These are phyloP conservation scores for Maudiozyma saulgeensis DNA, from an alignment of 805 yeast genomes.

Conservation along the genomic window DNA sequence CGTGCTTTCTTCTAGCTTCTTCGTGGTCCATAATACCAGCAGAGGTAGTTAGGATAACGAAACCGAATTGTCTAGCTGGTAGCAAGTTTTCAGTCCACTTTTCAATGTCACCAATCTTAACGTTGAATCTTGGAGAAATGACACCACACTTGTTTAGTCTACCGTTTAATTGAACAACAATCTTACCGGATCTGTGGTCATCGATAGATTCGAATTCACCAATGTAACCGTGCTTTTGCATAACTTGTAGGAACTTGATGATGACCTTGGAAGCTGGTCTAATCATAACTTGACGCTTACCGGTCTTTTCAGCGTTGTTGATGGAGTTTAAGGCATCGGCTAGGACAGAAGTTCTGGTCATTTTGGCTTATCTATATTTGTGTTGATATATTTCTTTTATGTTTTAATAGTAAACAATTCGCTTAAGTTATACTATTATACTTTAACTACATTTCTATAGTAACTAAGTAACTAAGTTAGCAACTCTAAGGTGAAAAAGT, in stretches of 20 bases:
- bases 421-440: too few species aligned
- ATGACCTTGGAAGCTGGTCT: constrained; percentile 98
- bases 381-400: neutral
- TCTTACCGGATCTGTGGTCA: constrained; percentile 98
- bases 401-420: too few species aligned
- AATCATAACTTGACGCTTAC: constrained; percentile 96
- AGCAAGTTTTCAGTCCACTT: constrained; percentile 96
- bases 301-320: constrained; percentile 98
- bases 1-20: constrained; percentile 99
- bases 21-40: constrained; percentile 99
- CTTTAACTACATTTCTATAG: too few species aligned
- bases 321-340: constrained; percentile 97
- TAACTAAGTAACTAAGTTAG: too few species aligned
- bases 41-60: constrained; percentile 93
- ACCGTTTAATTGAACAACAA: constrained; percentile 92
- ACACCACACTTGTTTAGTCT: constrained; percentile 98
- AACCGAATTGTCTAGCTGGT: constrained; percentile 99
- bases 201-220: constrained; percentile 97
- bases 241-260: constrained; percentile 89
- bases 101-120: constrained; percentile 88
- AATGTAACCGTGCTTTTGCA: constrained; percentile 96
- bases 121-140: constrained; percentile 96
- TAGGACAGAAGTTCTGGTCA: constrained; percentile 97
- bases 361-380: constrained; percentile 30
- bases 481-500: too few species aligned